Conservation (phyloP, 176 grass and related monocot genomes). For the Carex pumila region DNA sequence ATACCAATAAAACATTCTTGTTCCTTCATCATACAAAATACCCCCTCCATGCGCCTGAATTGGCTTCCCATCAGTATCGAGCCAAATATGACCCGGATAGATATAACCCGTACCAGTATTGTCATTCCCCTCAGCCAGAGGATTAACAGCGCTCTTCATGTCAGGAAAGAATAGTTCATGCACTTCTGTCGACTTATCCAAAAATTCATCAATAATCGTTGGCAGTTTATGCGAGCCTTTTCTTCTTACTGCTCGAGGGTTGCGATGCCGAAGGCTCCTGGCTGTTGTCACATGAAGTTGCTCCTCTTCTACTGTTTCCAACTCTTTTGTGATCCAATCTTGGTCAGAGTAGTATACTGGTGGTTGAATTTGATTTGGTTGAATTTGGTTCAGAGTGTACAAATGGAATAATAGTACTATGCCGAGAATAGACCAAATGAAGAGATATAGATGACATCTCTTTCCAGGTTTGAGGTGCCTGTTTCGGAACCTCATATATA, state of each 20-base stretch:
- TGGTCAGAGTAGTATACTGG: conserved; percentile 9
- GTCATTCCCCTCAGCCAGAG: conserved; percentile 40
- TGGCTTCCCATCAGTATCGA: conserved; percentile 87
- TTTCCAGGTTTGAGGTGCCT: conserved; percentile 19
- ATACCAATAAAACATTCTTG: conserved; percentile 71
- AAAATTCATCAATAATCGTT: conserved; percentile 75
- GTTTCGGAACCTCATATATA: conserved; percentile 16
- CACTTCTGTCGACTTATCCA: conserved; percentile 75
- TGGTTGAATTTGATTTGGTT: not conserved
- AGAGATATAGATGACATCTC: not conserved
- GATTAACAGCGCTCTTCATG: conserved; percentile 34
- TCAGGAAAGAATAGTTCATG: conserved; percentile 86
- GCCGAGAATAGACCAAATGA: conserved; percentile 28
- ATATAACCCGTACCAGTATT: conserved; percentile 34
- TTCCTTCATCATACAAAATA: conserved; percentile 65
- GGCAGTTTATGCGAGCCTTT: conserved; percentile 64
- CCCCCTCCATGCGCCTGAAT: conserved; percentile 96
- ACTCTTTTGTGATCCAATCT: conserved; percentile 25
- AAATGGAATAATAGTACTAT: conserved; percentile 59
- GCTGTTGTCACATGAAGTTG: conserved; percentile 39
- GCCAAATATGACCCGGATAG: conserved; percentile 71
- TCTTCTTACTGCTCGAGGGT: conserved; percentile 75
- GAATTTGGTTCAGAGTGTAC: conserved; percentile 32
- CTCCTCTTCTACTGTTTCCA: conserved; percentile 84
- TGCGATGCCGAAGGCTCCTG: conserved; percentile 43